Evolutionary conservation across 768 basidiomycete genomes (phyloP).

Genomic region (Kwoniella sp.): DNA sequence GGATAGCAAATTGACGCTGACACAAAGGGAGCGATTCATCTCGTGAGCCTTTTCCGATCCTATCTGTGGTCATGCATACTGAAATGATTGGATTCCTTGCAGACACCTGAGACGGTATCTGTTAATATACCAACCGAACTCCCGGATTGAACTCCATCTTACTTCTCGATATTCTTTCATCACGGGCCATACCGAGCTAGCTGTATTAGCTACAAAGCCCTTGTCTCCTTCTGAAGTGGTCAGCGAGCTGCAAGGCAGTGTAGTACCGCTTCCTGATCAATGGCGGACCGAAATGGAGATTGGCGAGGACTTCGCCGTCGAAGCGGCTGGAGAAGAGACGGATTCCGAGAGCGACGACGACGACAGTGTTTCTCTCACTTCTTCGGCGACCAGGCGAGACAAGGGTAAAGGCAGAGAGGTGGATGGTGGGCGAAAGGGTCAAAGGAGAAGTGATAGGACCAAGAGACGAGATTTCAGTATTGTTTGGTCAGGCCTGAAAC

Average conservation of each 20-base stretch:
- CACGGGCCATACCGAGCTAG: conserved; percentile 51
- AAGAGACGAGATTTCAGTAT: conserved; percentile 53
- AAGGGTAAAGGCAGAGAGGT: conserved; percentile 26
- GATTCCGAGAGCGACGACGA: conserved; percentile 31
- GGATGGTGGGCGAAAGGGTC: conserved; percentile 15
- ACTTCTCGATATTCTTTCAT: conserved; percentile 47
- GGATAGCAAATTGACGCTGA: conserved; percentile 32
- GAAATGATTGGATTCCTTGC: neutral
- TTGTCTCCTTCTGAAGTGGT: conserved; percentile 34
- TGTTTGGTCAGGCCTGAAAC: conserved; percentile 49
- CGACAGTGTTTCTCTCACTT: conserved; percentile 13
- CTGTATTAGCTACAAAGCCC: conserved; percentile 47
- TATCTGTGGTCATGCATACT: neutral
- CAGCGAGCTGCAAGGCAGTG: conserved; percentile 46
- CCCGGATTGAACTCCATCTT: conserved; percentile 50
- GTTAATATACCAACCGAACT: conserved; percentile 40
- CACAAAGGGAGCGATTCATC: conserved; percentile 45
- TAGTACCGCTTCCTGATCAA: conserved; percentile 47
- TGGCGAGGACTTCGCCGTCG: conserved; percentile 37
- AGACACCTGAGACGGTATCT: conserved; percentile 53
- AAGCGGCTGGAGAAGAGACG: conserved; percentile 28
- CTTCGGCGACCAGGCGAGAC: conserved; percentile 13
- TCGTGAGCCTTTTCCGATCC: conserved; percentile 28
- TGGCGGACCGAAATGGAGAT: conserved; percentile 48
- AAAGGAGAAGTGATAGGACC: conserved; percentile 43